These are phyloP conservation scores for Striga hermonthica DNA, from an alignment of 305 asterid species.

Conservation along the genomic window DNA sequence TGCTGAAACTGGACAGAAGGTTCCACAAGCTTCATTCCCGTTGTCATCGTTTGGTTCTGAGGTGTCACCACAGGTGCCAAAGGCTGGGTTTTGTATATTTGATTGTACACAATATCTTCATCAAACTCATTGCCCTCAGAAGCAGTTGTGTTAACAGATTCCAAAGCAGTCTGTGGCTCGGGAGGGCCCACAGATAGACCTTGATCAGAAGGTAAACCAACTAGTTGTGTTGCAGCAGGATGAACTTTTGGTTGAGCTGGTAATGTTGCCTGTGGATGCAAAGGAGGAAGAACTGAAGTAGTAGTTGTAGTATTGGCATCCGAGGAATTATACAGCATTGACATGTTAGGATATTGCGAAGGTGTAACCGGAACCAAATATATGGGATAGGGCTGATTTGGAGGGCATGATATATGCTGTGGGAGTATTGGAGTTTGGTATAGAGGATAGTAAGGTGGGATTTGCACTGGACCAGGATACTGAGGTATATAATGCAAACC, in stretches of 20 bases:
- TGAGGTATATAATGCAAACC: slow-evolving; percentile 54
- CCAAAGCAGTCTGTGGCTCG: slow-evolving; percentile 46
- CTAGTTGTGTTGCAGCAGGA: slow-evolving; percentile 34
- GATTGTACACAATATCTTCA: slow-evolving; percentile 67
- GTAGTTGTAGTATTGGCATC: slow-evolving; percentile 34
- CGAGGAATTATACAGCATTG: slow-evolving; percentile 38
- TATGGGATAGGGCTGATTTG: slow-evolving; percentile 61
- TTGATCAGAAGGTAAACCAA: slow-evolving; percentile 40
- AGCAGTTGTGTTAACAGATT: slow-evolving; percentile 37
- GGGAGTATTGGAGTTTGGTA: slow-evolving; percentile 62
- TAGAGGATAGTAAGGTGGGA: slow-evolving; percentile 58
- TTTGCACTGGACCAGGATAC: slow-evolving; percentile 45
- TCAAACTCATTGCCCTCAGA: slow-evolving; percentile 49
- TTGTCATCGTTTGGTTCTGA: slow-evolving; percentile 50
- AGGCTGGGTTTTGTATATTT: slow-evolving; percentile 87
- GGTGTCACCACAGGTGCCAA: slow-evolving; percentile 51
- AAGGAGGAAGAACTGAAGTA: slow-evolving; percentile 41
- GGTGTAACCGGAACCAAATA: slow-evolving; percentile 53
- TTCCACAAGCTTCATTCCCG: slow-evolving; percentile 54
- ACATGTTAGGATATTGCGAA: slow-evolving; percentile 50
- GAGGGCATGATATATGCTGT: slow-evolving; percentile 43
- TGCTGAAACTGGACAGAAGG: slow-evolving; percentile 46
- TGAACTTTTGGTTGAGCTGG: slow-evolving; percentile 40
- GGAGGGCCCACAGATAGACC: slow-evolving; percentile 38
- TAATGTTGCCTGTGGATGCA: slow-evolving; percentile 45